phyloP scores from a whole-genome alignment of 139 green algal species.

The Yamagishiella unicocca region DNA sequence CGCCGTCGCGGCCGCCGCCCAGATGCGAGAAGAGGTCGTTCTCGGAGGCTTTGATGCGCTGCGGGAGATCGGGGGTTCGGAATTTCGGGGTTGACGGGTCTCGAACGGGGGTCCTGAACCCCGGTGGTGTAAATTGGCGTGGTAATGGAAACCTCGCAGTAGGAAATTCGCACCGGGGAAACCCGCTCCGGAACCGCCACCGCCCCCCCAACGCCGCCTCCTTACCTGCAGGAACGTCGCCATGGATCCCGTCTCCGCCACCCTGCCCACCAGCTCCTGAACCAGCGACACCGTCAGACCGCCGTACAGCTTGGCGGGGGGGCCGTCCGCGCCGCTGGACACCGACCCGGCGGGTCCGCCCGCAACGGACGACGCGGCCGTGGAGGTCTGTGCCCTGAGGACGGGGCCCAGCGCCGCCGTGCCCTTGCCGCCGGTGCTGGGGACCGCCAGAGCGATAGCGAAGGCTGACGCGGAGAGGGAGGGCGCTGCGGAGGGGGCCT shows the following conservation, averaged over 20 bases:
- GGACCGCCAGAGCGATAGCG: too few species aligned
- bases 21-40: not conserved
- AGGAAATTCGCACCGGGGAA: too few species aligned
- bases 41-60: slow-evolving; percentile 22
- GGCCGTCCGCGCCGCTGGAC: not conserved
- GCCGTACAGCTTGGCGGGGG: not conserved
- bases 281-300: slow-evolving; percentile 5
- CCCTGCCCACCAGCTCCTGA: not conserved
- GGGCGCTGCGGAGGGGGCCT: not conserved
- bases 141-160: too few species aligned
- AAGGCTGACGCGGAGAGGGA: not conserved
- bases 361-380: not conserved
- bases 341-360: not conserved
- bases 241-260: slow-evolving; percentile 22
- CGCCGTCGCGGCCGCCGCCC: not conserved
- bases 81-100: too few species aligned
- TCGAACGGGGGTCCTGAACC: too few species aligned
- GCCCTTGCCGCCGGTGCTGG: not conserved
- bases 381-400: not conserved
- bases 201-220: not conserved
- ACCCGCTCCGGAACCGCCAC: too few species aligned
- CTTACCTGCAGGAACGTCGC: slow-evolving; percentile 26
- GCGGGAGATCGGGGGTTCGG: too few species aligned
- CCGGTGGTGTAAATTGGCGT: too few species aligned
- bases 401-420: not conserved